Conservation (phyloP, 768 basidiomycete genomes). For the Tubosaeta brunneosetosa region DNA sequence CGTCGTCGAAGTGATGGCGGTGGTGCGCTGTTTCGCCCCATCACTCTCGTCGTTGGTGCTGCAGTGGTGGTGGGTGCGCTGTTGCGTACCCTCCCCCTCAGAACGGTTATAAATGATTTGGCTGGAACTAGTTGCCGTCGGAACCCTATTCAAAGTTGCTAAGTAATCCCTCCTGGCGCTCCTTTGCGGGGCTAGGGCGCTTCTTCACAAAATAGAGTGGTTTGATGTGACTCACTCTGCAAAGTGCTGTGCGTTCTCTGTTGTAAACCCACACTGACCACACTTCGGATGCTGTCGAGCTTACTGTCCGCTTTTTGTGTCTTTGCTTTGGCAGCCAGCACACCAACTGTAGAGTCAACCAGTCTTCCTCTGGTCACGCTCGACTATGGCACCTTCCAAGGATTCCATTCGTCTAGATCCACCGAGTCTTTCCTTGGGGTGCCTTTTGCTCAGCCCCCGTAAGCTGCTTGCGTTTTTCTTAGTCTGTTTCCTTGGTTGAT, state of each 20-base stretch:
- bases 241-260: not conserved
- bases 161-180: no score
- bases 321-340: not conserved
- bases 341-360: not conserved
- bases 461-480: not conserved
- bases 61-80: no score
- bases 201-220: no score
- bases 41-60: no score
- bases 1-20: no score
- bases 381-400: conserved; percentile 18
- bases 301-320: not conserved
- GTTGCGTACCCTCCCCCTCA: no score
- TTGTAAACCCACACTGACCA: no score
- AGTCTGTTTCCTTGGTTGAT: not conserved
- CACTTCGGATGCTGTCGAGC: not conserved
- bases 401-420: conserved; percentile 4
- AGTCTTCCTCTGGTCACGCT: conserved; percentile 9
- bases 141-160: no score
- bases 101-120: no score
- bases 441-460: conserved; percentile 18
- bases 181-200: no score
- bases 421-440: conserved; percentile 16
- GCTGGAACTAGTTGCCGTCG: no score
- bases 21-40: no score
- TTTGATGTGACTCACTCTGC: not conserved